Percentiles rank a stretch among this genome's conserved stretches.
These are phyloP conservation scores for Cryphonectria nitschkei DNA, from an alignment of 2,329 filamentous ascomycete genomes.

Conservation along the genomic window DNA sequence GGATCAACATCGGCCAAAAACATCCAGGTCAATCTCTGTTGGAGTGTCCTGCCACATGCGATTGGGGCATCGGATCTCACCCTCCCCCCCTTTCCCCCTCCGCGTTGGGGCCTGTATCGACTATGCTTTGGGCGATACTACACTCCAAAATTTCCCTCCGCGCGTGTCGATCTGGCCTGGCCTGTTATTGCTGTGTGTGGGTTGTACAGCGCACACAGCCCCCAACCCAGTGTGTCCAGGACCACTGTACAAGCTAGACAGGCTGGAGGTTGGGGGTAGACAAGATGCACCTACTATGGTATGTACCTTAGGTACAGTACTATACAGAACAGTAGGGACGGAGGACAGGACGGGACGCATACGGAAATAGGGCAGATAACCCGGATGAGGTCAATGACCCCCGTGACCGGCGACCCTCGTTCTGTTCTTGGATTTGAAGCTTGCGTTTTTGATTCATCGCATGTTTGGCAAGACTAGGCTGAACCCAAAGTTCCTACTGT, in stretches of 20 bases:
- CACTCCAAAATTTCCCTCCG: neutral
- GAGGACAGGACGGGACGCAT: neutral
- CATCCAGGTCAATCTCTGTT: neutral
- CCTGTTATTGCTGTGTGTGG: neutral
- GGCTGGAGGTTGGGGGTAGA: no score
- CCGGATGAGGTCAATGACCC: neutral
- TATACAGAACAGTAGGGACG: no score
- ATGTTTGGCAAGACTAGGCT: neutral
- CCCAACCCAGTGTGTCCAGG: neutral
- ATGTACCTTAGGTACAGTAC: neutral
- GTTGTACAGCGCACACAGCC: neutral
- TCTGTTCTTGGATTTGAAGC: neutral
- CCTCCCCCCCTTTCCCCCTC: neutral
- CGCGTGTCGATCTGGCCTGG: neutral
- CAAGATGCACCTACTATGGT: no score
- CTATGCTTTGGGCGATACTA: neutral
- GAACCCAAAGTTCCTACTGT: neutral
- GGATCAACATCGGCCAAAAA: neutral
- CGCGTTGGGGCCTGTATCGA: neutral
- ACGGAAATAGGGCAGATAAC: conserved; percentile 7
- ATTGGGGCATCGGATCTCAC: neutral
- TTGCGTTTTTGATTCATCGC: conserved; percentile 10
- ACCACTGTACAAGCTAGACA: no score
- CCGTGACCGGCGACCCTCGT: neutral
- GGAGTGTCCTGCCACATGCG: neutral